Base-by-base conservation (phyloP, 2,329 filamentous ascomycete genomes). In the Aspergillus bombycis region DNA sequence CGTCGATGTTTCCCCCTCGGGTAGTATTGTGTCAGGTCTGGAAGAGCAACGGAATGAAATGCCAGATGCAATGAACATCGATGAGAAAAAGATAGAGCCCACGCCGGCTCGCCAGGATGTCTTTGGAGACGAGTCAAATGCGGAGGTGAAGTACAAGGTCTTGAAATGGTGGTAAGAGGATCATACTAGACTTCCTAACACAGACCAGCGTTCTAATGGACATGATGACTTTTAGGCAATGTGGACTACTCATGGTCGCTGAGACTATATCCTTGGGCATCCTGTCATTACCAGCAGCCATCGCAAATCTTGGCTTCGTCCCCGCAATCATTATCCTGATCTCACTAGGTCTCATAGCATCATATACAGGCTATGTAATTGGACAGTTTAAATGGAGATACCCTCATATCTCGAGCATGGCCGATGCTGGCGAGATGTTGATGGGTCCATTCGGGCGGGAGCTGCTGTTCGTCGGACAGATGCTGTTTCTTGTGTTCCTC, bases 361-460 rank as follows among this genome's bases (percentile, higher is more conserved):
- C 81, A 7, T 88, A 87, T 70, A 86, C 84, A 4, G 85, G 85
- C 56, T 86, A 82, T 67, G 79, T 86, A 8, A 81, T 88, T 36
- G 85, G 83, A 26, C 81, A 85, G 70, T 86, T 88, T 75, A 84
- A 84, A 67, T 72, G 83, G 54, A 74, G 74, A 50, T 81, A 84
- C 69, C 87, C 88, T 1, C 76, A 85, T n/a, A 81, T 90, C 46
- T 82, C 85, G 50, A 86, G 85, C 72, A 90, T 90, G 71, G 86
- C 88, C 23, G 89, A 91, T 70, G 88, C 86, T n/a, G 88, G 88
- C 1, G 78, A 82, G 34, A 78, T 90, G 61, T 81, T 91, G 56
- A 80, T 83, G 65, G 89, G 89, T 19, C 78, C 76, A 8, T 77
- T 85, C 28, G 88, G 86, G 1, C 84, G 86, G 63, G 86, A 89